Percentiles rank a stretch among this genome's conserved stretches.
Evolutionary conservation across 108 stramenopile species (phyloP).

Genomic region (Aurantiochytrium sp.): DNA sequence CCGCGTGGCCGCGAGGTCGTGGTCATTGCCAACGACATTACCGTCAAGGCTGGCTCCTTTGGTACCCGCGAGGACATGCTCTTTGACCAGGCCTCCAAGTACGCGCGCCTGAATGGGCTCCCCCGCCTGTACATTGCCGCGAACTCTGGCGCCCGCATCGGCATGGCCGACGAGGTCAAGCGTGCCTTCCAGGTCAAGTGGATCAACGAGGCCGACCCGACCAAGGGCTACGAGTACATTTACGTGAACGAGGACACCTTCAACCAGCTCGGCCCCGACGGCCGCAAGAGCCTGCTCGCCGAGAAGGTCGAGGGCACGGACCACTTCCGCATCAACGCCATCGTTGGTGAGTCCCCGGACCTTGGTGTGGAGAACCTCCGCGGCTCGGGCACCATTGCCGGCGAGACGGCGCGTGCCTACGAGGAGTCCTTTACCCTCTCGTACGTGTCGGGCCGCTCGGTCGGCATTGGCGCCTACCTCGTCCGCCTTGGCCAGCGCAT

Average conservation of each 20-base stretch:
- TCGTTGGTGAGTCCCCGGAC: conserved; percentile 92
- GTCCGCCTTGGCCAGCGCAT: conserved; percentile 93
- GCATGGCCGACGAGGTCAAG: conserved; percentile 89
- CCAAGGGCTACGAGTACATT: conserved; percentile 88
- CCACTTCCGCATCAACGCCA: conserved; percentile 34
- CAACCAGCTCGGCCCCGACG: conserved; percentile 40
- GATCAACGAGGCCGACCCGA: conserved; percentile 79
- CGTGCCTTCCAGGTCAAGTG: conserved; percentile 84
- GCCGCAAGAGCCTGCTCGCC: neutral
- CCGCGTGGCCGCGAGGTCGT: conserved; percentile 82
- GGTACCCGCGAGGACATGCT: conserved; percentile 95
- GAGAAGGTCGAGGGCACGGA: neutral
- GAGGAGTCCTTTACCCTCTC: conserved; percentile 94
- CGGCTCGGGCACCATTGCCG: conserved; percentile 94
- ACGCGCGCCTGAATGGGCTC: conserved; percentile 71
- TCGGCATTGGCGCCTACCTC: conserved; percentile 99
- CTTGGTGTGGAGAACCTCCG: conserved; percentile 97
- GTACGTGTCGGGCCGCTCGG: conserved; percentile 80
- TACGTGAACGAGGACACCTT: conserved; percentile 84
- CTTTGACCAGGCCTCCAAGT: conserved; percentile 85
- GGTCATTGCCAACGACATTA: conserved; percentile 98
- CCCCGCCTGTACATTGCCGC: conserved; percentile 73
- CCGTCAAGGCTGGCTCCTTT: conserved; percentile 91
- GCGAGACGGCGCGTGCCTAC: conserved; percentile 92
- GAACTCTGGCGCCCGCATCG: conserved; percentile 92